Percentiles rank a stretch among this genome's conserved stretches.
phyloP scores from a whole-genome alignment of 164 flowering plant genomes.

The Brasenia schreberi region DNA sequence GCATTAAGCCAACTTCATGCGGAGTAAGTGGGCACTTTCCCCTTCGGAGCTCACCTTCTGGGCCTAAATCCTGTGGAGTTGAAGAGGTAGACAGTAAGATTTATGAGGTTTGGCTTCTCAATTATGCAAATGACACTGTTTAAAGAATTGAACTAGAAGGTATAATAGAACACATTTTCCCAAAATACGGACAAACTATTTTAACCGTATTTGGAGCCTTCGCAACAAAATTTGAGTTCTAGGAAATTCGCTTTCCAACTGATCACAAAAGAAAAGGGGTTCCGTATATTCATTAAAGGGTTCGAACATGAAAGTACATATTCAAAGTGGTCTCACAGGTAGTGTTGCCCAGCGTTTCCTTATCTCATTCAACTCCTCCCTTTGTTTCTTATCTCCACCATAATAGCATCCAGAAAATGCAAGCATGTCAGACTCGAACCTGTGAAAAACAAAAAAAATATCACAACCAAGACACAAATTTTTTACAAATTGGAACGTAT shows the following conservation, averaged over 20 bases:
- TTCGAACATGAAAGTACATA: not conserved
- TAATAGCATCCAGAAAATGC: slow-evolving; percentile 98
- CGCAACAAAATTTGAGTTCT: too few species aligned
- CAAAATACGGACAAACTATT: too few species aligned
- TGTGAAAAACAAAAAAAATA: slow-evolving; percentile 11
- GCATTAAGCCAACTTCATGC: slow-evolving; percentile 88
- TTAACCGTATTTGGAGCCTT: not conserved
- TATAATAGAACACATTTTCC: too few species aligned
- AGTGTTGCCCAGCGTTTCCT: slow-evolving; percentile 94
- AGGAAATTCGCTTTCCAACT: too few species aligned
- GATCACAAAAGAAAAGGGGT: not conserved
- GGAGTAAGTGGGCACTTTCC: slow-evolving; percentile 99
- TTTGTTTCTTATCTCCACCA: slow-evolving; percentile 94
- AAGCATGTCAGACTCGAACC: slow-evolving; percentile 98
- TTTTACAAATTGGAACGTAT: too few species aligned
- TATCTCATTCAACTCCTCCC: slow-evolving; percentile 65
- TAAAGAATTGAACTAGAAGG: not conserved
- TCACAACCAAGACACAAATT: too few species aligned
- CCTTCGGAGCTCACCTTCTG: slow-evolving; percentile 64
- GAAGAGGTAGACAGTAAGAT: not conserved
- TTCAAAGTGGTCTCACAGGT: slow-evolving; percentile 51
- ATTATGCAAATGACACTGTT: too few species aligned
- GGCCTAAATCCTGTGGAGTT: slow-evolving; percentile 53
- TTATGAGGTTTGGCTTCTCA: too few species aligned
- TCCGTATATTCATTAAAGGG: not conserved